A percentile compares a stretch with the other conserved stretches of the same genome.
phyloP scores from a whole-genome alignment of 1,139 yeast species.

The Nakaseomyces glabratus region DNA sequence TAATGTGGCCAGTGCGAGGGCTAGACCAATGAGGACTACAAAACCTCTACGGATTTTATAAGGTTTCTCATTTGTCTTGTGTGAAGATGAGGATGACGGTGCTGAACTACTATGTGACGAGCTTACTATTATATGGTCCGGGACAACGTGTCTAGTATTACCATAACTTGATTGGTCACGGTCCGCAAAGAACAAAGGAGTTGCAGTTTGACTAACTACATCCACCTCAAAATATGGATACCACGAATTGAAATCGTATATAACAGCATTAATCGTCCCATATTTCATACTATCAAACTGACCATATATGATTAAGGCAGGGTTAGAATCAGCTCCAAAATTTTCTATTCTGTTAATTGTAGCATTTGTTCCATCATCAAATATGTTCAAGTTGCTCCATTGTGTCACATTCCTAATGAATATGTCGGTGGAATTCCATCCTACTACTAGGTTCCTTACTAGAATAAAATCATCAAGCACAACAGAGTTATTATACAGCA shows the following conservation, averaged over 20 bases:
- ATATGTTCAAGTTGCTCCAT: conserved; percentile 14
- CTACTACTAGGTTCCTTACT: conserved; percentile 12
- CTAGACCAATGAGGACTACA: conserved; percentile 80
- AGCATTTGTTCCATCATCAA: conserved; percentile 10
- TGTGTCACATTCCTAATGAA: conserved; percentile 9
- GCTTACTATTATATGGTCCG: conserved; percentile 14
- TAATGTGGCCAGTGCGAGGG: conserved; percentile 78
- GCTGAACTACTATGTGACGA: too few relatives aligned
- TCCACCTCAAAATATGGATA: conserved; percentile 46
- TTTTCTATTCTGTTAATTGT: conserved; percentile 9
- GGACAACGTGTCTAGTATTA: conserved; percentile 26
- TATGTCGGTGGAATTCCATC: conserved; percentile 18
- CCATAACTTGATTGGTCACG: conserved; percentile 31
- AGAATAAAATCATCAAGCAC: conserved; percentile 14
- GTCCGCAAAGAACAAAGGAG: conserved; percentile 27
- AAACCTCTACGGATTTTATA: conserved; percentile 47
- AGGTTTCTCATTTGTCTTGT: conserved; percentile 18
- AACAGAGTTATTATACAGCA: conserved; percentile 10
- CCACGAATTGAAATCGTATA: conserved; percentile 67
- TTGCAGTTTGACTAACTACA: conserved; percentile 14
- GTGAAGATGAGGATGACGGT: conserved; percentile 18
- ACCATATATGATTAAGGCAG: conserved; percentile 57
- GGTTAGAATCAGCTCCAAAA: conserved; percentile 18
- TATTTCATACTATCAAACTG: conserved; percentile 40
- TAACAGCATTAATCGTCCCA: conserved; percentile 60